Evolutionary conservation across 176 grass and related monocot species (phyloP).

Genomic region (Oryza longistaminata): DNA sequence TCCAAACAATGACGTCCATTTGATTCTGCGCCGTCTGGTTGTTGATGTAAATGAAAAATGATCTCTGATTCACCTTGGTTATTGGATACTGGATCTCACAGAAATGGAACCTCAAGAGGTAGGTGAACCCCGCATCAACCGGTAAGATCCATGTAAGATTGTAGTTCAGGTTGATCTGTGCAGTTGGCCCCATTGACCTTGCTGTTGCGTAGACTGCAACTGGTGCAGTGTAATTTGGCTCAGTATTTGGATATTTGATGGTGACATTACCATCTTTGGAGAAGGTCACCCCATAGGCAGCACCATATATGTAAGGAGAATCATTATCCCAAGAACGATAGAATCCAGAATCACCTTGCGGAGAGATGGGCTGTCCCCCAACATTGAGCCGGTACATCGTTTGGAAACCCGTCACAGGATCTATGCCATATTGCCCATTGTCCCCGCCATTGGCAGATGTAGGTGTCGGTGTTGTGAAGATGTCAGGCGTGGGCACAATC

Average conservation of each 20-base stretch:
- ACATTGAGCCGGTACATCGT: conserved; percentile 85
- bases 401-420: conserved; percentile 12
- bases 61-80: conserved; percentile 51
- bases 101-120: conserved; percentile 80
- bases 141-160: conserved; percentile 86
- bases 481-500: conserved; percentile 55
- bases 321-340: conserved; percentile 62
- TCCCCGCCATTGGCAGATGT: neutral
- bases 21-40: conserved; percentile 54
- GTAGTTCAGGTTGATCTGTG: conserved; percentile 60
- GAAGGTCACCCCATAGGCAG: conserved; percentile 45
- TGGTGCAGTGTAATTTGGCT: conserved; percentile 58
- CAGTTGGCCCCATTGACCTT: conserved; percentile 69
- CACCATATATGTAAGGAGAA: conserved; percentile 28
- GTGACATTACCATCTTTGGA: conserved; percentile 47
- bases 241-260: neutral
- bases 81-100: conserved; percentile 83
- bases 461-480: conserved; percentile 37
- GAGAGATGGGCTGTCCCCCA: conserved; percentile 43
- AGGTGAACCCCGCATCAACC: conserved; percentile 55
- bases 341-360: conserved; percentile 33
- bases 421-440: too few species aligned
- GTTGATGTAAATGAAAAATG: conserved; percentile 72
- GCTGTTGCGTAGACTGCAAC: conserved; percentile 56
- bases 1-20: conserved; percentile 62